These are phyloP conservation scores for Auricularia heimuer DNA, from an alignment of 768 basidiomycete genomes.

Conservation along the genomic window DNA sequence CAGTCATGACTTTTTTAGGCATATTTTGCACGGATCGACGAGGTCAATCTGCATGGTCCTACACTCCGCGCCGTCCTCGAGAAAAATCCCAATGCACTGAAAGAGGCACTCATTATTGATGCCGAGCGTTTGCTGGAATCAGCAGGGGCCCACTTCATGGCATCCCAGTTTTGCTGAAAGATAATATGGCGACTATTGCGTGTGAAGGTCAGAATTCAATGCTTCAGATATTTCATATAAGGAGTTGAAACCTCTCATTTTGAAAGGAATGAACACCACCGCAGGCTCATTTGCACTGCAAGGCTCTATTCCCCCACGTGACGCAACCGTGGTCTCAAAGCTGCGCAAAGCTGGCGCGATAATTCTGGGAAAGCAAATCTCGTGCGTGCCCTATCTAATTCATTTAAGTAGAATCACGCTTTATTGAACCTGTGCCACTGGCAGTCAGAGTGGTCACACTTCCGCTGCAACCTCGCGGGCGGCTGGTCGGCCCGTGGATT, in stretches of 20 bases:
- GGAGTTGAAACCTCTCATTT: background rate
- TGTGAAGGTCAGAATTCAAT: constrained; percentile 8
- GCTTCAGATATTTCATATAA: background rate
- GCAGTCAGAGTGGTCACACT: constrained; percentile 41
- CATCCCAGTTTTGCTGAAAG: constrained; percentile 29
- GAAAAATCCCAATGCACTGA: constrained; percentile 28
- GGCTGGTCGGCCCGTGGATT: constrained; percentile 53
- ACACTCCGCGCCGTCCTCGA: constrained; percentile 31
- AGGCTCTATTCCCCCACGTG: constrained; percentile 24
- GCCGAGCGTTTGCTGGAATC: constrained; percentile 16
- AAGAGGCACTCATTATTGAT: constrained; percentile 26
- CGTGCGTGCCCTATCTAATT: background rate
- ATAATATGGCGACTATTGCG: constrained; percentile 16
- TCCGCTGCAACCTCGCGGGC: constrained; percentile 34
- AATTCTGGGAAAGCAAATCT: constrained; percentile 42
- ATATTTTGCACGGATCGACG: constrained; percentile 33
- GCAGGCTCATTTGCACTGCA: constrained; percentile 30
- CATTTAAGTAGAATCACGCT: too few relatives aligned
- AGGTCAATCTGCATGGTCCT: constrained; percentile 32
- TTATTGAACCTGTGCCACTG: too few relatives aligned
- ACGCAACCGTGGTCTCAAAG: constrained; percentile 24
- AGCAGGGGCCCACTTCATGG: constrained; percentile 27
- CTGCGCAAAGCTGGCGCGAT: constrained; percentile 14
- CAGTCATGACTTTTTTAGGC: constrained; percentile 17
- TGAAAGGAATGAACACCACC: constrained; percentile 29